phyloP scores from a whole-genome alignment of 768 basidiomycete species.

The Lactarius indigo region DNA sequence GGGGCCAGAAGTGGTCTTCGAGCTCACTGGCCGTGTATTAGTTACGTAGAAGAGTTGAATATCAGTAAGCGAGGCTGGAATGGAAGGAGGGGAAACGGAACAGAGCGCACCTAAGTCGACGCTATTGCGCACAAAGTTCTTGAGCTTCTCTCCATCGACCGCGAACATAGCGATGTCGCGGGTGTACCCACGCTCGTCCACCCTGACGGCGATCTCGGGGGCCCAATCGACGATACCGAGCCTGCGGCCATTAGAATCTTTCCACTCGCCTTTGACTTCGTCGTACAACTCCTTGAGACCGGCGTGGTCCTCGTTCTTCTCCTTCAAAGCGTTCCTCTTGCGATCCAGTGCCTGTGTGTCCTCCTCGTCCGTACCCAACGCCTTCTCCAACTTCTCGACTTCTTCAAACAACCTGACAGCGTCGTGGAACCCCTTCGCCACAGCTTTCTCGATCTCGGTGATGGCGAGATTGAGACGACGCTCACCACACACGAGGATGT shows the following conservation, averaged over 20 bases:
- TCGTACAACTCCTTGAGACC: slow-evolving; percentile 22
- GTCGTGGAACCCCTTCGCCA: slow-evolving; percentile 16
- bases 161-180: slow-evolving; percentile 29
- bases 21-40: slow-evolving; percentile 29
- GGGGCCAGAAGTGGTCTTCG: slow-evolving; percentile 29
- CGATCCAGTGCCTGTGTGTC: neutral
- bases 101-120: slow-evolving; percentile 30
- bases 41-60: slow-evolving; percentile 31
- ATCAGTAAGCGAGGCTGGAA: slow-evolving; percentile 18
- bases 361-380: neutral
- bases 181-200: slow-evolving; percentile 30
- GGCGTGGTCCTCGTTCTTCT: slow-evolving; percentile 21
- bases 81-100: slow-evolving; percentile 20
- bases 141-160: slow-evolving; percentile 27
- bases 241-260: slow-evolving; percentile 19
- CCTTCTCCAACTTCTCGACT: neutral
- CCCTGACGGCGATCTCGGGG: slow-evolving; percentile 7
- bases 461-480: slow-evolving; percentile 22
- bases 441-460: slow-evolving; percentile 12
- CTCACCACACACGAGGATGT: slow-evolving; percentile 26
- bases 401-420: slow-evolving; percentile 6
- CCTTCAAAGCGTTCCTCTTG: slow-evolving; percentile 4
- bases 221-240: slow-evolving; percentile 30
- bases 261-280: slow-evolving; percentile 21
- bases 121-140: slow-evolving; percentile 22